Evolutionary conservation across 371 early-diverging fungal genomes (phyloP).

Genomic region (Synchytrium microbalum): DNA sequence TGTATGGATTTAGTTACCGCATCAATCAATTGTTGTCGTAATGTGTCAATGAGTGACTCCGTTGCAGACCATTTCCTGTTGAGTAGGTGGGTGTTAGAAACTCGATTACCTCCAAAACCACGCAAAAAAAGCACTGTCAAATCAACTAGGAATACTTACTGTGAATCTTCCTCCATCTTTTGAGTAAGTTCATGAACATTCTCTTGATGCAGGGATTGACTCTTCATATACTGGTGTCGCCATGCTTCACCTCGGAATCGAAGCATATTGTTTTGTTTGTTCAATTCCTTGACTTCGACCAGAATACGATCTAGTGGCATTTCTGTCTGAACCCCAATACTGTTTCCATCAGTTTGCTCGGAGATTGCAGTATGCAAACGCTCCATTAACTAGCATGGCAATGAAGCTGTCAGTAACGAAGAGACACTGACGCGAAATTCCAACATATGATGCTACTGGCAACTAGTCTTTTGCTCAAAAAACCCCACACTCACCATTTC

Average conservation of each 20-base stretch:
- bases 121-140: no score
- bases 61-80: not conserved
- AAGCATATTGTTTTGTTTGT: not conserved
- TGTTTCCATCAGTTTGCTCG: not conserved
- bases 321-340: not conserved
- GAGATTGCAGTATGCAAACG: not conserved
- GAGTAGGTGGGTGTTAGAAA: no score
- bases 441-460: no score
- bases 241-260: not conserved
- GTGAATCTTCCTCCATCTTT: not conserved
- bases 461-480: not conserved
- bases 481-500: not conserved
- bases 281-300: not conserved
- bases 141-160: no score
- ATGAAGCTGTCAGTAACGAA: not conserved
- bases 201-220: not conserved
- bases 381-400: not conserved
- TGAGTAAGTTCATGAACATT: not conserved
- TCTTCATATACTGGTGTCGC: not conserved
- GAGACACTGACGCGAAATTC: no score
- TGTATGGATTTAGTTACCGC: not conserved
- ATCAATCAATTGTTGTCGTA: not conserved
- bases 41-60: not conserved
- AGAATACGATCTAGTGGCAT: not conserved
- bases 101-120: no score